Conservation (phyloP, 345 rosid genomes). For the Brassica juncea region DNA sequence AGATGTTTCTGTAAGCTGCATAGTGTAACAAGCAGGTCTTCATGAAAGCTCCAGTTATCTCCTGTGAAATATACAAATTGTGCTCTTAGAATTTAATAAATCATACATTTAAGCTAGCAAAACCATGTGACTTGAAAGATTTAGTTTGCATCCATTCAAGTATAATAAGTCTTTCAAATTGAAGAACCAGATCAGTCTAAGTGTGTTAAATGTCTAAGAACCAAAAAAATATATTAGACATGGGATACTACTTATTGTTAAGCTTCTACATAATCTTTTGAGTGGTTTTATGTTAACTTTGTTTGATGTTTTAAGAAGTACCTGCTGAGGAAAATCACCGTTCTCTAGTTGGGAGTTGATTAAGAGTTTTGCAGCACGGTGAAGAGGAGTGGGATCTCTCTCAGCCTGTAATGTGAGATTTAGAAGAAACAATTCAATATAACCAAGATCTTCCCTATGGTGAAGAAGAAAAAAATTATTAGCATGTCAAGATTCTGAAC, state of each 20-base stretch:
- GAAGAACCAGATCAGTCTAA: background rate
- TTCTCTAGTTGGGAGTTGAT: constrained; percentile 66
- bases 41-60: constrained; percentile 74
- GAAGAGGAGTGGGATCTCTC: constrained; percentile 61
- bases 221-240: background rate
- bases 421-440: background rate
- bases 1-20: constrained; percentile 69
- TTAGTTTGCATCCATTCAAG: constrained; percentile 9
- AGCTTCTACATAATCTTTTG: background rate
- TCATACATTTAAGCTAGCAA: background rate
- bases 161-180: background rate
- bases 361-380: constrained; percentile 58
- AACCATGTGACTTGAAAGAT: background rate
- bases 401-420: constrained; percentile 44
- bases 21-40: constrained; percentile 82
- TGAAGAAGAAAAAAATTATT: background rate
- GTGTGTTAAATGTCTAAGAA: constrained; percentile 1
- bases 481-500: constrained; percentile 7
- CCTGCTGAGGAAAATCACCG: constrained; percentile 73
- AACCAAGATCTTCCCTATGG: background rate
- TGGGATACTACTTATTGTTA: background rate
- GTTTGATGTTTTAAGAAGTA: constrained; percentile 12
- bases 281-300: background rate
- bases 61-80: constrained; percentile 42
- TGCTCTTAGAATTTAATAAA: background rate